Base-by-base conservation (phyloP, 129 eudicot genomes). In the Scalesia atractyloides region DNA sequence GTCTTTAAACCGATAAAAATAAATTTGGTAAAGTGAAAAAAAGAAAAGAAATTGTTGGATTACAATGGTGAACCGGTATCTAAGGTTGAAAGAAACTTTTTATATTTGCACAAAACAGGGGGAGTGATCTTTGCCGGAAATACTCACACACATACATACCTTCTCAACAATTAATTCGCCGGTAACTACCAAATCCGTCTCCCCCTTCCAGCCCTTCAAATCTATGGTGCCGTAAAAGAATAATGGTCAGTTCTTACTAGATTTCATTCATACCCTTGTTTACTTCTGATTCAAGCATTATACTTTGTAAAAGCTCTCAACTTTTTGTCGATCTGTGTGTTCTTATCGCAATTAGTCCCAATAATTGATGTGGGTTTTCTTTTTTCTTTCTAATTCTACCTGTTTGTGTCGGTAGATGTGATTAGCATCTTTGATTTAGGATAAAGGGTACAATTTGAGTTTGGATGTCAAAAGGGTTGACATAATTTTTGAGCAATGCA, bases 221-320 rank as follows among this genome's bases (percentile, higher is more conserved):
- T 75, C 73, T 75, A 75, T 74, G 79, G 33, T 64, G 47, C 79
- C 18, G 43, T 74, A 74, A 71, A 64, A 74, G 64, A 74, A 64
- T 44, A 64, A 64, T 75, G 79, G 79, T 75, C 72, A 75, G 72
- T 65, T 75, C 54, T 75, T 37, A 41, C 77, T 47, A 73, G 58
- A 59, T 73, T 60, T 46, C 20, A 24, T 26, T 52, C 43, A 8
- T 30, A 60, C 53, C 1, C 60, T 65, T 52, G 0, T 60, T 57
- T 72, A 22, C 20, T 43, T 58, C 54, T 39, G 60, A 59, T 58
- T 58, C 58, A 39, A 26, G 46, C 68, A 43, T 72, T 15, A 15
- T 15, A 39, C 54, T 22, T 10, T 9, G 22, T 58, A 12, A 58
- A 63, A 15, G 5, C 19, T 22, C 4, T 19, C 56, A 66, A 24